phyloP scores from a whole-genome alignment of 2,329 filamentous ascomycete species.

The Thielaviopsis punctulata region DNA sequence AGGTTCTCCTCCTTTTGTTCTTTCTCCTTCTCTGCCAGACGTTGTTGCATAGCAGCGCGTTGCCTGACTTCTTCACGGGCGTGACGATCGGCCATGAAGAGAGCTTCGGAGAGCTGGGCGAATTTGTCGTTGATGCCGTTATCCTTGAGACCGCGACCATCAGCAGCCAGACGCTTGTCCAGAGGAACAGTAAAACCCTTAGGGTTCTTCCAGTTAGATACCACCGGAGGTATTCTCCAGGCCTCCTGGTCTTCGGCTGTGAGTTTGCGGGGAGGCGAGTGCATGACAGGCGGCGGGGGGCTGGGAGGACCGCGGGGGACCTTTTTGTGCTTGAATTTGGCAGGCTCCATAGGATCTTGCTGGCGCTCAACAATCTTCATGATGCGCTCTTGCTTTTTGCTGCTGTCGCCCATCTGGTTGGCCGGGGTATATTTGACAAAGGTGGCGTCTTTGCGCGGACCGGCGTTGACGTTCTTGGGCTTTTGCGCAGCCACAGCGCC shows the following conservation, averaged over 20 bases:
- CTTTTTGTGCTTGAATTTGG: constrained; percentile 98
- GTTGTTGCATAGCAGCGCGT: constrained; percentile 85
- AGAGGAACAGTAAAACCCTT: constrained; percentile 94
- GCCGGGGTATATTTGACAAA: constrained; percentile 93
- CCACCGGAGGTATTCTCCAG: constrained; percentile 74
- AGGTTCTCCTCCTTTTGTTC: constrained; percentile 83
- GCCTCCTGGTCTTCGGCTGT: constrained; percentile 95
- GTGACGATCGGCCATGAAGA: constrained; percentile 88
- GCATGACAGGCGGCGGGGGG: constrained; percentile 85
- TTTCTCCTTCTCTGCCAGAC: constrained; percentile 92
- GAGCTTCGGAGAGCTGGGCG: constrained; percentile 81
- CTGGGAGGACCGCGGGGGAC: constrained; percentile 84
- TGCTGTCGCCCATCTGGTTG: constrained; percentile 84
- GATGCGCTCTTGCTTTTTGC: constrained; percentile 80
- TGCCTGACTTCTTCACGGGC: constrained; percentile 91
- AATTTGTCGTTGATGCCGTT: constrained; percentile 98
- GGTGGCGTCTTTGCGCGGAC: constrained; percentile 67
- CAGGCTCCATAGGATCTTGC: constrained; percentile 87
- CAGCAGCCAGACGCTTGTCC: constrained; percentile 87
- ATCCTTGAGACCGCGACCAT: constrained; percentile 81
- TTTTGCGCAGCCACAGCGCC: constrained; percentile 84
- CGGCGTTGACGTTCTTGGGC: constrained; percentile 81
- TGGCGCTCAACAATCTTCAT: constrained; percentile 97
- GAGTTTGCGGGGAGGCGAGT: constrained; percentile 83
- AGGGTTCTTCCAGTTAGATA: constrained; percentile 98